Evolutionary conservation across 768 basidiomycete species (phyloP).

Genomic region (Holtermanniella nyarrowii): DNA sequence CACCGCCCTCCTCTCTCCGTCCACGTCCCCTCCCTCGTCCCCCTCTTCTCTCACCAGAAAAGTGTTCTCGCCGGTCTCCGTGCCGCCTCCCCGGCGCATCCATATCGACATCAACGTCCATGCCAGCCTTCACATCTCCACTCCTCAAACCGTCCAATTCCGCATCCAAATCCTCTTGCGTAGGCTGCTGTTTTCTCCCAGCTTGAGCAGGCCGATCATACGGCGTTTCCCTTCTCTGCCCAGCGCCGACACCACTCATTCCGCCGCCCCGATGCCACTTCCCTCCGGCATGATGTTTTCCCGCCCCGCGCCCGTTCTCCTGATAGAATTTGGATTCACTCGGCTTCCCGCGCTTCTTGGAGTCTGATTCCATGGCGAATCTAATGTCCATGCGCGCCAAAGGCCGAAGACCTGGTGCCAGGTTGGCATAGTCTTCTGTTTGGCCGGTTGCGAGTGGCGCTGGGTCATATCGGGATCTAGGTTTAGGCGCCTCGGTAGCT

Average conservation of each 20-base stretch:
- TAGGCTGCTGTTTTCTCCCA: conserved; percentile 72
- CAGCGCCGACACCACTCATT: conserved; percentile 22
- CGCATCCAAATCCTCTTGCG: conserved; percentile 77
- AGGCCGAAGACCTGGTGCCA: conserved; percentile 28
- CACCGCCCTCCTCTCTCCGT: conserved; percentile 2
- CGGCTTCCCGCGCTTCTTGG: conserved; percentile 20
- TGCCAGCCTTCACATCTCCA: conserved; percentile 64
- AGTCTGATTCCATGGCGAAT: conserved; percentile 29
- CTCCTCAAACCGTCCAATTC: conserved; percentile 83
- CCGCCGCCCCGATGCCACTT: conserved; percentile 11
- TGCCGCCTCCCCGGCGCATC: not conserved
- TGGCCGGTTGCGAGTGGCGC: not conserved
- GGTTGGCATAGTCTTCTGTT: conserved; percentile 7
- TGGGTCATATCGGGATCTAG: not conserved
- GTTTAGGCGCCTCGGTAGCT: conserved; percentile 1
- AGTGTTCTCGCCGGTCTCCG: not conserved
- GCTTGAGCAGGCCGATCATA: conserved; percentile 76
- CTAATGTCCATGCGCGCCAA: conserved; percentile 29
- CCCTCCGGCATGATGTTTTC: conserved; percentile 11
- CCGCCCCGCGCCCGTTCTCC: conserved; percentile 29
- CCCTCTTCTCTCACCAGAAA: not conserved
- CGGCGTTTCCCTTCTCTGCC: conserved; percentile 59
- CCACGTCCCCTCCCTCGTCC: not conserved
- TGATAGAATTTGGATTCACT: conserved; percentile 33
- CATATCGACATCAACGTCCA: conserved; percentile 47